Percentiles rank a stretch among this genome's conserved stretches.
Conservation (phyloP, 306 rosid species). For the Vigna hirtella region DNA sequence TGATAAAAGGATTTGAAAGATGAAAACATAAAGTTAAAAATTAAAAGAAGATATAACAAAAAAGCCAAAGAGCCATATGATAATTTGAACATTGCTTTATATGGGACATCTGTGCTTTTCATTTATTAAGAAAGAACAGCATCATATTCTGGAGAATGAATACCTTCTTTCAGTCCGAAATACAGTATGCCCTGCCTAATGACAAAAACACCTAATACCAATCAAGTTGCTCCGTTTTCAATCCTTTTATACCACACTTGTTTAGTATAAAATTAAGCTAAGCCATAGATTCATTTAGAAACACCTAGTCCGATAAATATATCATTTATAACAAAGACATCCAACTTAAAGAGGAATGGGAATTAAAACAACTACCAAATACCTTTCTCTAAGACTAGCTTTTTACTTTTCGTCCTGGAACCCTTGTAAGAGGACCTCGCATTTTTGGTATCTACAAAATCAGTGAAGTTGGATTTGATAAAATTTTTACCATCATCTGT, state of each 20-base stretch:
- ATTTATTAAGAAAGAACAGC: slow-evolving; percentile 24
- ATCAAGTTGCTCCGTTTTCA: slow-evolving; percentile 23
- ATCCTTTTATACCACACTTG: slow-evolving; percentile 22
- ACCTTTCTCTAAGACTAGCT: slow-evolving; percentile 66
- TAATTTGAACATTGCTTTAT: slow-evolving; percentile 27
- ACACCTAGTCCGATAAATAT: slow-evolving; percentile 15
- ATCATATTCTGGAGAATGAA: slow-evolving; percentile 25
- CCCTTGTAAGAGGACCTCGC: slow-evolving; percentile 64
- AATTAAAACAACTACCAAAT: slow-evolving; percentile 39
- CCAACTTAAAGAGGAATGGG: slow-evolving; percentile 14
- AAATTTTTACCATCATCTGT: slow-evolving; percentile 74
- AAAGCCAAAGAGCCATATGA: slow-evolving; percentile 27
- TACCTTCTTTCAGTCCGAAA: slow-evolving; percentile 19
- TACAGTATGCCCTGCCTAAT: slow-evolving; percentile 23
- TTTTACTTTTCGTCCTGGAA: slow-evolving; percentile 67
- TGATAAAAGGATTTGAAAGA: slow-evolving; percentile 9
- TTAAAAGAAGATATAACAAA: slow-evolving; percentile 7
- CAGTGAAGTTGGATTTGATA: slow-evolving; percentile 58
- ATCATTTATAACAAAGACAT: slow-evolving; percentile 41
- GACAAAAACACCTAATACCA: slow-evolving; percentile 31
- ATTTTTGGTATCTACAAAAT: slow-evolving; percentile 54
- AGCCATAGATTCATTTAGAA: slow-evolving; percentile 37
- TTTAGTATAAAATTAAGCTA: slow-evolving; percentile 37
- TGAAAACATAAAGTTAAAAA: slow-evolving; percentile 18
- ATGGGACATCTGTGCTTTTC: slow-evolving; percentile 31